Evolutionary conservation across 2,329 filamentous ascomycete species (phyloP).

Genomic region (Beauveria sp.): DNA sequence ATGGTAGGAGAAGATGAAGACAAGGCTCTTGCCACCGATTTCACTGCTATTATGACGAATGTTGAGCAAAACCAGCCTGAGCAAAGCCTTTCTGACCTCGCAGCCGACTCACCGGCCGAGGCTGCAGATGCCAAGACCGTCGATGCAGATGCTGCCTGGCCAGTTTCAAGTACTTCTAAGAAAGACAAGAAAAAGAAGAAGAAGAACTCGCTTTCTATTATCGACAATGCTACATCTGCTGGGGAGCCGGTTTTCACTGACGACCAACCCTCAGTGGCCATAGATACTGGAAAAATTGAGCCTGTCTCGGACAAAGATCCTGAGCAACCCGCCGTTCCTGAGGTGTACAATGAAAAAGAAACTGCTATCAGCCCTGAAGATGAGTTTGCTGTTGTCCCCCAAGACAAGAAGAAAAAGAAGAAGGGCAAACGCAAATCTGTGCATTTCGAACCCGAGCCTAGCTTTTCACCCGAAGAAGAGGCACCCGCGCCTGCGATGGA

Average conservation of each 20-base stretch:
- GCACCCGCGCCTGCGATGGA: neutral
- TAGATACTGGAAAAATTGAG: neutral
- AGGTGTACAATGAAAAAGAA: neutral
- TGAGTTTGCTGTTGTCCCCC: slow-evolving; percentile 1
- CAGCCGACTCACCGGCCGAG: neutral
- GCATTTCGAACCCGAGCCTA: slow-evolving; percentile 14
- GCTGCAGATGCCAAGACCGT: neutral
- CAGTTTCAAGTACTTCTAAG: slow-evolving; percentile 12
- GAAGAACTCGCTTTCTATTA: slow-evolving; percentile 11
- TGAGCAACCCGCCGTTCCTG: neutral
- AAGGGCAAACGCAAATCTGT: slow-evolving; percentile 17
- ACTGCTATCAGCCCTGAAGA: neutral
- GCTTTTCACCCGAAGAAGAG: neutral
- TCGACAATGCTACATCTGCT: slow-evolving; percentile 9
- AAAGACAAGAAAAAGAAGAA: slow-evolving; percentile 24
- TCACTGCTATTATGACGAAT: neutral
- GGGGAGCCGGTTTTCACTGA: neutral
- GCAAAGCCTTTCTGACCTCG: neutral
- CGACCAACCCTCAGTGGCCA: neutral
- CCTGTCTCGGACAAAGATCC: neutral
- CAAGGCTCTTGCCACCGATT: neutral
- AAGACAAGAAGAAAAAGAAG: slow-evolving; percentile 14
- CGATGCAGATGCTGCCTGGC: slow-evolving; percentile 9
- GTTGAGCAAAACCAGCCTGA: neutral
- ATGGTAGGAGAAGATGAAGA: neutral